Base-by-base conservation (phyloP, 1,284 basidiomycete genomes). In the Apiotrichum gracile region DNA sequence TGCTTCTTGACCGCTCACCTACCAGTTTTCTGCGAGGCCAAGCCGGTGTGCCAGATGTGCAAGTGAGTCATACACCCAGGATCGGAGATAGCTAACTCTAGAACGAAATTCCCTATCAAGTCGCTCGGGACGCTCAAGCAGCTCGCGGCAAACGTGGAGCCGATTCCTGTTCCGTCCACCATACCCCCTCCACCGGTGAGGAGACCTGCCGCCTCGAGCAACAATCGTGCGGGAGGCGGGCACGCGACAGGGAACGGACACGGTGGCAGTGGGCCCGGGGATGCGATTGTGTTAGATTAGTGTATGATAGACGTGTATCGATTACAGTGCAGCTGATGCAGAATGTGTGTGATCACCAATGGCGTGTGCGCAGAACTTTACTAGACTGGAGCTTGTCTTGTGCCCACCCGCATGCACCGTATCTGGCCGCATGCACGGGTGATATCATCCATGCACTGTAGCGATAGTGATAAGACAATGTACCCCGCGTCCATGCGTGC, bases 11-110 rank as follows among this genome's bases (percentile, higher is more conserved):
- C 26, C 26, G 38, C 43, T 46, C 51, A 38, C 52, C 34, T 49
- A 49, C 21, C 65, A 91, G 89, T 92, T 65, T 96, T 93, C 74
- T 96, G 91, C 68, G 83, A 88, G 62, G 91, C 91, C 2, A 82
- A 89, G n/a, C 88, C 91, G 0, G 87, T 93, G 19, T 97, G 92
- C 68, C 86, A 86, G 26, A 96, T 92, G 27, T 97, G 92, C 78
- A 83, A 88, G 88, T 85, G 51, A 53, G 72, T 67, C 4, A 31
- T 4, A 24, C 4, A 21, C 5, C 14, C 3, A 1, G 22, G 25
- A 24, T 8, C 4, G 29, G 5, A n/a, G n/a, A n/a, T 2, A 16
- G 12, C 48, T 54, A 8, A 54, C 31, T 17, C 41, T 67, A 91
- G 88, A 61, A 92, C 90, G n/a, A 91, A 91, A 68, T 94, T 93